These are phyloP conservation scores for Colletotrichum orbiculare DNA, from an alignment of 2,329 filamentous ascomycete species.

Conservation along the genomic window DNA sequence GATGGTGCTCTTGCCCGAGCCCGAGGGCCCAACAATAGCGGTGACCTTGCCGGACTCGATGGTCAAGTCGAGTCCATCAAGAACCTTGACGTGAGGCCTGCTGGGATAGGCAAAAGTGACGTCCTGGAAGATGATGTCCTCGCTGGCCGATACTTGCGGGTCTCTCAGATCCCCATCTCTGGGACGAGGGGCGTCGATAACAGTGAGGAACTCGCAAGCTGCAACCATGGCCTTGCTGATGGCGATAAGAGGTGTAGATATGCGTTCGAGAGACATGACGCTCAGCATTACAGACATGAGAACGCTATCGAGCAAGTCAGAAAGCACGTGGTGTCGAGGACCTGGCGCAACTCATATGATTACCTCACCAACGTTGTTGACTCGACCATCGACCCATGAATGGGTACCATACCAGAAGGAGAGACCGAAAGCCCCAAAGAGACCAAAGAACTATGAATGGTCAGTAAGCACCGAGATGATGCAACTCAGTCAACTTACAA, in stretches of 20 bases:
- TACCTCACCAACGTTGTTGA: conserved; percentile 63
- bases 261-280: conserved; percentile 66
- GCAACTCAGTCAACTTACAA: conserved; percentile 46
- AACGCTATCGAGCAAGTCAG: conserved; percentile 47
- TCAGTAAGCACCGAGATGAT: conserved; percentile 26
- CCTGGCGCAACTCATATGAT: conserved; percentile 57
- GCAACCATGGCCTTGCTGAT: conserved; percentile 67
- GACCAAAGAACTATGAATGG: conserved; percentile 59
- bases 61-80: conserved; percentile 67
- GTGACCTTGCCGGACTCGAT: conserved; percentile 75
- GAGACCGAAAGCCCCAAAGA: conserved; percentile 65
- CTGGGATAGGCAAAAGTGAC: conserved; percentile 81
- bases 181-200: conserved; percentile 61
- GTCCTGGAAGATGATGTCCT: conserved; percentile 64
- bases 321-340: background rate
- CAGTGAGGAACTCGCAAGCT: conserved; percentile 67
- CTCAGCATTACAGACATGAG: conserved; percentile 69
- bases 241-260: conserved; percentile 69
- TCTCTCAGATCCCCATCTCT: conserved; percentile 48
- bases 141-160: conserved; percentile 50
- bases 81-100: conserved; percentile 71
- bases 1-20: conserved; percentile 80
- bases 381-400: conserved; percentile 56
- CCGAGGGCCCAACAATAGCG: conserved; percentile 79
- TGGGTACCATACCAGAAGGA: conserved; percentile 73